phyloP scores from a whole-genome alignment of 768 basidiomycete species.

The Cubamyces lactineus region DNA sequence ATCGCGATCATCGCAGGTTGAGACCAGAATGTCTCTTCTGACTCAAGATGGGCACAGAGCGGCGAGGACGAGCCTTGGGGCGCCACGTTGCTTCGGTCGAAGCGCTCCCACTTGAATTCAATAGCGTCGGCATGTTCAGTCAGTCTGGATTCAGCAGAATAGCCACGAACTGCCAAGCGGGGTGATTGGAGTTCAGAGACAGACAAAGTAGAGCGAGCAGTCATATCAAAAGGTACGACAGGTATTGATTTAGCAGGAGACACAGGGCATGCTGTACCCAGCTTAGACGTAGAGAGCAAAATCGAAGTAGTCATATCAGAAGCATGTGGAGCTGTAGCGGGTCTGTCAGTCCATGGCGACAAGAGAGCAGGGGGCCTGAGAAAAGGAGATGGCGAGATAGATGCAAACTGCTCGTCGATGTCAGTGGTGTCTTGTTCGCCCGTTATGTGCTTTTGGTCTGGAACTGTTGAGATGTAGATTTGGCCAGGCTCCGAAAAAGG shows the following conservation, averaged over 20 bases:
- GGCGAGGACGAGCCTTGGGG: background rate
- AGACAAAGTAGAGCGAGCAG: too few relatives aligned
- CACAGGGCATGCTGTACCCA: too few relatives aligned
- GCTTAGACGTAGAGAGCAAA: too few relatives aligned
- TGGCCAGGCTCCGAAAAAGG: conserved; percentile 33
- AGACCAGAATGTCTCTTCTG: conserved; percentile 15
- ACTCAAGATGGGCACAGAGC: background rate
- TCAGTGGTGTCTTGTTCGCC: too few relatives aligned
- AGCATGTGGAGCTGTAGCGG: background rate
- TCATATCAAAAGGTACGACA: too few relatives aligned
- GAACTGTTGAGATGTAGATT: background rate
- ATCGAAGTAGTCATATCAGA: background rate
- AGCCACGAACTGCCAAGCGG: too few relatives aligned
- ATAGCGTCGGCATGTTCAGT: conserved; percentile 38
- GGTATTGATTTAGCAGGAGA: too few relatives aligned
- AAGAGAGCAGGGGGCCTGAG: too few relatives aligned
- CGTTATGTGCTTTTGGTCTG: background rate
- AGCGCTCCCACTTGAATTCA: conserved; percentile 62
- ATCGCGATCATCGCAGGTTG: background rate
- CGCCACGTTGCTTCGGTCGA: conserved; percentile 32
- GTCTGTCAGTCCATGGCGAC: too few relatives aligned
- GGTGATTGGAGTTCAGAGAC: background rate
- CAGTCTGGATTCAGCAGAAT: background rate
- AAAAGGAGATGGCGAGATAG: background rate
- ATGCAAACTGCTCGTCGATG: too few relatives aligned